These are phyloP conservation scores for Trichoderma polysporum DNA, from an alignment of 2,329 filamentous ascomycete species.

Conservation along the genomic window DNA sequence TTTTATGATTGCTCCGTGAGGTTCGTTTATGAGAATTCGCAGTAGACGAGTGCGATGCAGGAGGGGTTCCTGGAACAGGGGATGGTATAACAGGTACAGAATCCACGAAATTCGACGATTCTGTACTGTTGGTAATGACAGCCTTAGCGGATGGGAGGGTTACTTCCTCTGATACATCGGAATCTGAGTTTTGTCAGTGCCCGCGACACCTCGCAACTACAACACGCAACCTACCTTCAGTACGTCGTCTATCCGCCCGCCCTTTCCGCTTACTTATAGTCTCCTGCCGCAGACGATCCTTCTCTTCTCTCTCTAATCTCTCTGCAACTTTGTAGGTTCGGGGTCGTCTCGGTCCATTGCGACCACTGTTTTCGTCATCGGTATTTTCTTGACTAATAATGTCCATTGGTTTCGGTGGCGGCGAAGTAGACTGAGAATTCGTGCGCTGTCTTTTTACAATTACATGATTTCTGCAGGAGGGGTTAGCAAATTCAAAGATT, in stretches of 20 bases:
- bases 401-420: conserved; percentile 48
- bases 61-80: conserved; percentile 41
- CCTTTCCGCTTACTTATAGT: conserved; percentile 78
- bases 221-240: conserved; percentile 62
- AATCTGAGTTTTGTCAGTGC: conserved; percentile 50
- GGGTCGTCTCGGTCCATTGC: conserved; percentile 59
- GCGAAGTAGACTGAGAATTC: conserved; percentile 68
- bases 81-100: conserved; percentile 30
- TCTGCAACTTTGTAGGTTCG: conserved; percentile 62
- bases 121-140: conserved; percentile 32
- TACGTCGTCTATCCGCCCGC: conserved; percentile 74
- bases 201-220: background rate
- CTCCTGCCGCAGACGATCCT: conserved; percentile 71
- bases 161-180: conserved; percentile 69
- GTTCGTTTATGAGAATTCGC: conserved; percentile 57
- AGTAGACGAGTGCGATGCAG: conserved; percentile 46
- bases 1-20: conserved; percentile 61
- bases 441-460: conserved; percentile 81
- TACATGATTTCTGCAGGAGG: conserved; percentile 62
- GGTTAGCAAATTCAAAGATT: background rate
- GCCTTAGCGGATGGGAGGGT: conserved; percentile 46
- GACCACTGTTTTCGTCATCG: conserved; percentile 62
- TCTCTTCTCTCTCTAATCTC: conserved; percentile 68
- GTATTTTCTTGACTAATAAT: conserved; percentile 60
- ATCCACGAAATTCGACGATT: conserved; percentile 34